Evolutionary conservation across 148 eudicot genomes (phyloP), one percentile per base, ranked within the genome.

Genomic region (Pharnaceum exiguum): DNA sequence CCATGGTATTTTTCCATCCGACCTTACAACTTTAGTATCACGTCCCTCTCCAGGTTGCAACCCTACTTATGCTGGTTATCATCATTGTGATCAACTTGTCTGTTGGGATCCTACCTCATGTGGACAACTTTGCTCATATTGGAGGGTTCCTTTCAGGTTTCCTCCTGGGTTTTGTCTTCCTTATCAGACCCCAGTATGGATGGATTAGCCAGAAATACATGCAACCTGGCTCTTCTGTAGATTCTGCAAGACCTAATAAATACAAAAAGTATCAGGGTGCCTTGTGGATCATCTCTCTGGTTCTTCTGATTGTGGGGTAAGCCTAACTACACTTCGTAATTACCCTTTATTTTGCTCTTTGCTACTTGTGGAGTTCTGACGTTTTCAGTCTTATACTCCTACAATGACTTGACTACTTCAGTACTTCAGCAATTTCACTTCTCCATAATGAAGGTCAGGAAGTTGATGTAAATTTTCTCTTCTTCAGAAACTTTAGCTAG

Each of bases 101-200:
- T 15, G 81, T 82, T 42, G 95, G 93, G 30, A 70, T 91, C 46
- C 86, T 87, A 50, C 93, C 97, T 36, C 93, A 87, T 40, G 94
- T 87, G n/a, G 96, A 87, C 75, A 91, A 87, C 71, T 87, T 84
- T 62, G 97, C 97, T 61, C 97, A 87, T 69, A 77, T 87, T 46
- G 97, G 97, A 57, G 97, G 97, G 50, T 91, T 91, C 64, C 29
- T 76, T 43, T 73, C 94, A 13, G 97, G 97, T 21, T 85, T 91
- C 51, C 74, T 91, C 42, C 82, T 91, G 38, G 97, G 97, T 28
- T 91, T 85, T 77, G 82, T 91, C 54, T 75, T 91, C 46, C 65
- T 91, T 44, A 79, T 91, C 36, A 80, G 86, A 28, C 95, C 97
- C 19, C 93, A 84, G 36, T 82, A 71, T 68, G 88, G 88, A 53